A percentile compares a stretch with the other conserved stretches of the same genome.
These are phyloP conservation scores for Saccharomycopsis phalli DNA, from an alignment of 1,139 yeast genomes.

Conservation along the genomic window DNA sequence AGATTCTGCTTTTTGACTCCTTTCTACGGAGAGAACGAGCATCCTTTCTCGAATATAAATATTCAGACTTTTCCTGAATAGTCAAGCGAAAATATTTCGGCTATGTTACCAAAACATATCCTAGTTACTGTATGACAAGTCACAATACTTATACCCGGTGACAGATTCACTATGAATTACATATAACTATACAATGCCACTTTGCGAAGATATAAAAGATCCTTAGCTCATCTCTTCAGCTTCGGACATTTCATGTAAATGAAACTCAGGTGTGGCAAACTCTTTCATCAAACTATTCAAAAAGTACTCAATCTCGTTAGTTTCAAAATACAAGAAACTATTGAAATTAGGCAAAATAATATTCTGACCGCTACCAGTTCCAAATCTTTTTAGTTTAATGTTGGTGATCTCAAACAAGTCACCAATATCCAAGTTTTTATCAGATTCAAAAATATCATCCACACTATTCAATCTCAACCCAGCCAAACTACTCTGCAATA, in stretches of 20 bases:
- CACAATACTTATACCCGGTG: too few relatives aligned
- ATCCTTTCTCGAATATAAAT: too few relatives aligned
- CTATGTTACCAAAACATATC: too few relatives aligned
- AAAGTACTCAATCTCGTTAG: conserved; percentile 13
- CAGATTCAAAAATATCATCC: conserved; percentile 15
- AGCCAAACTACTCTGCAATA: conserved; percentile 1
- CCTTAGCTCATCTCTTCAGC: too few relatives aligned
- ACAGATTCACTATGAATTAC: too few relatives aligned
- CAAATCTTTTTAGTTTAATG: conserved; percentile 16
- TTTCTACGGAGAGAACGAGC: too few relatives aligned
- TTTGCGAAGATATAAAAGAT: too few relatives aligned
- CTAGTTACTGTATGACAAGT: too few relatives aligned
- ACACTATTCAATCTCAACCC: conserved; percentile 7
- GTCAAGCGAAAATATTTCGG: too few relatives aligned
- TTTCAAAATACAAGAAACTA: conserved; percentile 16
- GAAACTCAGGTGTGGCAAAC: conserved; percentile 2
- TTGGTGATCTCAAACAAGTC: conserved; percentile 12
- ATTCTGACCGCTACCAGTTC: conserved; percentile 9
- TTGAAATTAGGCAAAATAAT: conserved; percentile 18
- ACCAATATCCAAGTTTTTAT: background rate
- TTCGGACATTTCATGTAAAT: background rate
- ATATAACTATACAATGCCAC: too few relatives aligned
- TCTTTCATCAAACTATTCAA: conserved; percentile 14
- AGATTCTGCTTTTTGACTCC: too few relatives aligned
- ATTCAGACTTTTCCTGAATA: too few relatives aligned